These are phyloP conservation scores for Corynespora cassiicola DNA, from an alignment of 2,329 filamentous ascomycete genomes.

Conservation along the genomic window DNA sequence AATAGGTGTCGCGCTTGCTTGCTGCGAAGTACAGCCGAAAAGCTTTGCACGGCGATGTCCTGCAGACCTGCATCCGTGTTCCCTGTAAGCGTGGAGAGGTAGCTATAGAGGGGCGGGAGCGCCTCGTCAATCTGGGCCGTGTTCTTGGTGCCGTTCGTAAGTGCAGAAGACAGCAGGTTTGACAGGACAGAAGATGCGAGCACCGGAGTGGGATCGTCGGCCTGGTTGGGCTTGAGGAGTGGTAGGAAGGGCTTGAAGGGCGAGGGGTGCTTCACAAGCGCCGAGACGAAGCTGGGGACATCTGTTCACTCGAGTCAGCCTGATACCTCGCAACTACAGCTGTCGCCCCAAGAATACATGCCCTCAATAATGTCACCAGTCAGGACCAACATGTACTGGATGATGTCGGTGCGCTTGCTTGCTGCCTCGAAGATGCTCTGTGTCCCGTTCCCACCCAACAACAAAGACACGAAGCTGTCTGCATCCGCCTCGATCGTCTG, in stretches of 20 bases:
- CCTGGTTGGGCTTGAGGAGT: slow-evolving; percentile 80
- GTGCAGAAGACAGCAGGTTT: slow-evolving; percentile 72
- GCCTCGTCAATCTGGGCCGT: slow-evolving; percentile 72
- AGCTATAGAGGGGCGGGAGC: slow-evolving; percentile 82
- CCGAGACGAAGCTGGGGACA: slow-evolving; percentile 77
- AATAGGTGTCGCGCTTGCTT: slow-evolving; percentile 79
- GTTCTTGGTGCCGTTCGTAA: slow-evolving; percentile 66
- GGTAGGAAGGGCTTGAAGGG: slow-evolving; percentile 81
- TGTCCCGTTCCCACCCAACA: slow-evolving; percentile 72
- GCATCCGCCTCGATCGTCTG: slow-evolving; percentile 82
- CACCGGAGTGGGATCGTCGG: slow-evolving; percentile 86
- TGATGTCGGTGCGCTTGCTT: slow-evolving; percentile 83
- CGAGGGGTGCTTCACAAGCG: slow-evolving; percentile 74
- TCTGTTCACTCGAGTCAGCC: slow-evolving; percentile 58
- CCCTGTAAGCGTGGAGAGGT: slow-evolving; percentile 83
- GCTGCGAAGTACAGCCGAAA: slow-evolving; percentile 82
- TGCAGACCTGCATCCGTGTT: slow-evolving; percentile 88
- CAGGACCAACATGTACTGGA: slow-evolving; percentile 93
- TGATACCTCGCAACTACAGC: not conserved
- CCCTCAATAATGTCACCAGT: slow-evolving; percentile 86
- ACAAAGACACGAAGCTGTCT: slow-evolving; percentile 78
- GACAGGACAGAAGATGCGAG: slow-evolving; percentile 88
- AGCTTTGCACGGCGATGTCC: slow-evolving; percentile 93
- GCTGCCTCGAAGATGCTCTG: slow-evolving; percentile 82
- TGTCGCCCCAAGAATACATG: slow-evolving; percentile 48